Evolutionary conservation across 192 early-diverging fungal genomes (phyloP), one percentile per base, ranked within the genome.

Genomic region (Entomortierella parvispora): DNA sequence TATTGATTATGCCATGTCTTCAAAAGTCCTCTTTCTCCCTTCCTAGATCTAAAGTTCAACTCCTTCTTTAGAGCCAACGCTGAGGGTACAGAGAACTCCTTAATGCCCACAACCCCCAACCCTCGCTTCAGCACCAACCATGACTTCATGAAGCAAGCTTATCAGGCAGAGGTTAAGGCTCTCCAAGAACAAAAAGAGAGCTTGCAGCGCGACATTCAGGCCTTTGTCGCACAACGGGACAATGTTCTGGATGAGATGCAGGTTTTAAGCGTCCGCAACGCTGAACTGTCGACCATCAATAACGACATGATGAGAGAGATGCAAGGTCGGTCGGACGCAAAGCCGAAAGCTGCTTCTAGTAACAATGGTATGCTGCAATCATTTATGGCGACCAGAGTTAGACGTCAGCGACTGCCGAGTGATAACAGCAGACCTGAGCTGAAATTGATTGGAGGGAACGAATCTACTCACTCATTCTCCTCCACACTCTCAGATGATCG

Each of bases 231-330:
- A 18, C 70, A 53, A n/a, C 70, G 83, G 5, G 85, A 87, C 12
- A 80, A 81, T 18, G 59, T 70, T 22, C 61, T 83, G 28, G 71
- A 85, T 20, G 85, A 87, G 26, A 81, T 69, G 61, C 65, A 75
- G 31, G 69, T 74, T 22, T 60, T 87, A 0, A 87, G 81, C 31
- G 76, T 74, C 17, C 81, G 81, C 47, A 85, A 87, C 58, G 65
- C 80, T 10, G 83, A 85, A 45, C 62, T 87, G 5, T 62, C 75
- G 12, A 64, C 58, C 18, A 80, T 85, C 60, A 85, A 86, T 49
- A 84, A 86, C 58, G 83, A 84, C 32, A 49, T 86, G 23, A 68
- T 69, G 15, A 61, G 66, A 46, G 69, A 79, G 23, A 57, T 69
- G 50, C 62, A 65, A 40, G 45, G 32, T 15, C 60, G 58, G 14